phyloP scores from a whole-genome alignment of 805 yeast genomes.

The Maudiozyma saulgeensis region DNA sequence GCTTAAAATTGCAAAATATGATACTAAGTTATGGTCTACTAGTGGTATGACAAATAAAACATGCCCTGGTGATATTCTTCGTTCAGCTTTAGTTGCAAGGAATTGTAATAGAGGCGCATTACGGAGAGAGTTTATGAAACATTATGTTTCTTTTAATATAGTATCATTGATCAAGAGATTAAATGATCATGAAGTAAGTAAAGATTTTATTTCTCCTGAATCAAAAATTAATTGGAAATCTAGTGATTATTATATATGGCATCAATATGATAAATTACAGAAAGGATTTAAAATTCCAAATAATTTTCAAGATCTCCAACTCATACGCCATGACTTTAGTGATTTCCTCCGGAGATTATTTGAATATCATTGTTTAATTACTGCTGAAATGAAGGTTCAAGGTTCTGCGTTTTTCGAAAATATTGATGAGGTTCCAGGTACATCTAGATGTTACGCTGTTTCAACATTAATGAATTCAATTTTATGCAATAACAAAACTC shows the following conservation, averaged over 20 bases:
- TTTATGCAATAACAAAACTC: slow-evolving; percentile 8
- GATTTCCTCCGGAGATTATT: slow-evolving; percentile 11
- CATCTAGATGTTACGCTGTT: slow-evolving; percentile 8
- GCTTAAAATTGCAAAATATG: slow-evolving; percentile 2
- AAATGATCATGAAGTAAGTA: not conserved
- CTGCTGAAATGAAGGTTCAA: slow-evolving; percentile 15
- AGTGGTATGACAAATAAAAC: slow-evolving; percentile 4
- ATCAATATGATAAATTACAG: slow-evolving; percentile 7
- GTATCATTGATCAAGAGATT: slow-evolving; percentile 8
- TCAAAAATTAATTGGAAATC: slow-evolving; percentile 7
- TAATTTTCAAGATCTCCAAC: slow-evolving; percentile 8
- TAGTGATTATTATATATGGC: slow-evolving; percentile 18
- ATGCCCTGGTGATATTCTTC: slow-evolving; percentile 20
- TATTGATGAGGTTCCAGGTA: not conserved
- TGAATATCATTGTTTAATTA: slow-evolving; percentile 9
- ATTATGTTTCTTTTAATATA: slow-evolving; percentile 14
- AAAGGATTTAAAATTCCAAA: slow-evolving; percentile 2
- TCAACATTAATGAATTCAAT: slow-evolving; percentile 9
- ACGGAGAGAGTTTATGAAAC: slow-evolving; percentile 18
- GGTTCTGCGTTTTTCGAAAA: slow-evolving; percentile 3
- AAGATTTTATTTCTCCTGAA: not conserved
- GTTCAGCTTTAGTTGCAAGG: slow-evolving; percentile 13
- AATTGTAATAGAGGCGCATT: slow-evolving; percentile 7
- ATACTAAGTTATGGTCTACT: slow-evolving; percentile 11
- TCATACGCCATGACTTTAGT: slow-evolving; percentile 12